Conservation (phyloP, 2,329 filamentous ascomycete species). For the Arthrobotrys sinensis region DNA sequence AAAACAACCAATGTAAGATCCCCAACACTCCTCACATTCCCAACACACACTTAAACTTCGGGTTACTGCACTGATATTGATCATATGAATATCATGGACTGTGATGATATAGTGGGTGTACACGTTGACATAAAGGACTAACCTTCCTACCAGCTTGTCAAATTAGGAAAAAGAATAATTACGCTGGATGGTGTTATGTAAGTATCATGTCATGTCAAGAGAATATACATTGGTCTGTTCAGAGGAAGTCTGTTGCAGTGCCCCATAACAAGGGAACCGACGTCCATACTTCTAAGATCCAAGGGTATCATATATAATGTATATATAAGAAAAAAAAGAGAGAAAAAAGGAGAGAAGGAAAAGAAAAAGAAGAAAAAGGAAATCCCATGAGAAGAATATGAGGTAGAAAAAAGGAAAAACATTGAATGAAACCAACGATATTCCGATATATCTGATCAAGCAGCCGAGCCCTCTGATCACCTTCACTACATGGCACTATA, state of each 20-base stretch:
- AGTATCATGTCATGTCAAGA: background rate
- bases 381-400: conserved; percentile 2
- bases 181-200: background rate
- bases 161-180: background rate
- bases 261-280: background rate
- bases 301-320: conserved; percentile 55
- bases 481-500: conserved; percentile 21
- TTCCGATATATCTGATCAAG: conserved; percentile 34
- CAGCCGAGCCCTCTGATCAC: conserved; percentile 14
- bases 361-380: conserved; percentile 8
- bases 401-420: conserved; percentile 15
- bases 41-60: too few species aligned
- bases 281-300: conserved; percentile 16
- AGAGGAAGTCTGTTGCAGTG: background rate
- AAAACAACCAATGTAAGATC: too few species aligned
- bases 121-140: too few species aligned
- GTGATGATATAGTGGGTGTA: too few species aligned
- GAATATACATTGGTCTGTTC: conserved; percentile 25
- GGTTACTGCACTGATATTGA: too few species aligned
- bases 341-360: conserved; percentile 10
- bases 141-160: background rate
- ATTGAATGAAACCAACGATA: conserved; percentile 22
- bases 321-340: conserved; percentile 11
- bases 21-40: too few species aligned
- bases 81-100: too few species aligned